These are phyloP conservation scores for Sequoia sempervirens DNA, from an alignment of 75 land plant species.

Conservation along the genomic window DNA sequence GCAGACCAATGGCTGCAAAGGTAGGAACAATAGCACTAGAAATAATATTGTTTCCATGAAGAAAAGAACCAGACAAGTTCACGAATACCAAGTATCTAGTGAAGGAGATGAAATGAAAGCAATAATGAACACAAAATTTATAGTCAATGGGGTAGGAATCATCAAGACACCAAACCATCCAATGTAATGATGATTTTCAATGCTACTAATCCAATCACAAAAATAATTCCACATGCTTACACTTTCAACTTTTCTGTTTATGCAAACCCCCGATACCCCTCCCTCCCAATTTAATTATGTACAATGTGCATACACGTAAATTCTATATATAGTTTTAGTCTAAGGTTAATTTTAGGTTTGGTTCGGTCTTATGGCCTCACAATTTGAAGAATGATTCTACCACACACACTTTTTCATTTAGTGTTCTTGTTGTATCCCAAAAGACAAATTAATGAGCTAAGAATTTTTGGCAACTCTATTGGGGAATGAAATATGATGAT, in stretches of 20 bases:
- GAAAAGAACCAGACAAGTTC: conserved; percentile 15
- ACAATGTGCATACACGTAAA: too few species aligned
- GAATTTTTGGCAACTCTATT: too few species aligned
- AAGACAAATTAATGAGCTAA: too few species aligned
- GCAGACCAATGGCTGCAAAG: conserved; percentile 15
- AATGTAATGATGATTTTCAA: conserved; percentile 7
- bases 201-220: conserved; percentile 14
- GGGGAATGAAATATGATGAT: too few species aligned
- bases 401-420: too few species aligned
- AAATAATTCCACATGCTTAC: conserved; percentile 13
- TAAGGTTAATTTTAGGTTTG: too few species aligned
- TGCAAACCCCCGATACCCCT: too few species aligned
- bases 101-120: conserved; percentile 10
- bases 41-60: conserved; percentile 8
- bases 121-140: conserved; percentile 10
- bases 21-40: conserved; percentile 16
- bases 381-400: too few species aligned
- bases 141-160: conserved; percentile 18
- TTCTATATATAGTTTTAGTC: too few species aligned
- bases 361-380: too few species aligned
- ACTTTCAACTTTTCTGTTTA: conserved; percentile 7
- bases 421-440: too few species aligned
- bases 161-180: conserved; percentile 19
- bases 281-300: too few species aligned
- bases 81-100: conserved; percentile 16